phyloP scores from a whole-genome alignment of 495 filamentous ascomycete genomes.

The Penicillium desertorum region DNA sequence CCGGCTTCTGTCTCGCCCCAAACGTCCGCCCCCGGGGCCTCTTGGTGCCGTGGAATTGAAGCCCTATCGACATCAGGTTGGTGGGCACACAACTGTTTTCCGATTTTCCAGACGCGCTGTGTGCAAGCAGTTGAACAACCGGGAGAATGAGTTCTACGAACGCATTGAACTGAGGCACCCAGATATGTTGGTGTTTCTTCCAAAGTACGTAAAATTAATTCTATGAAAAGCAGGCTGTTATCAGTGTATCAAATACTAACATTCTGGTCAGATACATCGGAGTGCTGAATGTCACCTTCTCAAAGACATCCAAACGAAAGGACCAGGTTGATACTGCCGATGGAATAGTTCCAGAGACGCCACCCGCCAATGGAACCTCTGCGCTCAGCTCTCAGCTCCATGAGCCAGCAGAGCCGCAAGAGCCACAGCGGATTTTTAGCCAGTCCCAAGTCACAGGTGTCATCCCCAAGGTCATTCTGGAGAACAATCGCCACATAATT shows the following conservation, averaged over 20 bases:
- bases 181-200: conserved; percentile 84
- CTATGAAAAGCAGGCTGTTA: neutral
- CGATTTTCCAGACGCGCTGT: conserved; percentile 92
- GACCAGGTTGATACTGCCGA: conserved; percentile 25
- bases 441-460: conserved; percentile 65
- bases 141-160: conserved; percentile 98
- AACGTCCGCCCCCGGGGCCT: conserved; percentile 51
- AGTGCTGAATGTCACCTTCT: conserved; percentile 94
- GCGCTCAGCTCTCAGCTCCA: conserved; percentile 17
- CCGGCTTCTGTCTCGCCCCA: conserved; percentile 36
- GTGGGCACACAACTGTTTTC: conserved; percentile 93
- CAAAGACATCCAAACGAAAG: conserved; percentile 74
- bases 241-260: conserved; percentile 20
- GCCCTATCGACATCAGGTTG: conserved; percentile 95
- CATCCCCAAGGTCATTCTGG: conserved; percentile 89
- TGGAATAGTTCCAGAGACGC: conserved; percentile 20
- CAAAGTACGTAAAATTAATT: conserved; percentile 63
- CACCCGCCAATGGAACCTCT: conserved; percentile 22
- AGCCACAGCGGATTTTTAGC: conserved; percentile 70
- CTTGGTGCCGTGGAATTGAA: conserved; percentile 93
- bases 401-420: conserved; percentile 45
- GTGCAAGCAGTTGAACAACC: conserved; percentile 95
- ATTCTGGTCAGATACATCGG: conserved; percentile 76
- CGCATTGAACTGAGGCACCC: conserved; percentile 88
- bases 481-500: conserved; percentile 94